A percentile compares a stretch with the other conserved stretches of the same genome.
phyloP scores from a whole-genome alignment of 1,284 basidiomycete genomes.

The Porogramme epimiltina region DNA sequence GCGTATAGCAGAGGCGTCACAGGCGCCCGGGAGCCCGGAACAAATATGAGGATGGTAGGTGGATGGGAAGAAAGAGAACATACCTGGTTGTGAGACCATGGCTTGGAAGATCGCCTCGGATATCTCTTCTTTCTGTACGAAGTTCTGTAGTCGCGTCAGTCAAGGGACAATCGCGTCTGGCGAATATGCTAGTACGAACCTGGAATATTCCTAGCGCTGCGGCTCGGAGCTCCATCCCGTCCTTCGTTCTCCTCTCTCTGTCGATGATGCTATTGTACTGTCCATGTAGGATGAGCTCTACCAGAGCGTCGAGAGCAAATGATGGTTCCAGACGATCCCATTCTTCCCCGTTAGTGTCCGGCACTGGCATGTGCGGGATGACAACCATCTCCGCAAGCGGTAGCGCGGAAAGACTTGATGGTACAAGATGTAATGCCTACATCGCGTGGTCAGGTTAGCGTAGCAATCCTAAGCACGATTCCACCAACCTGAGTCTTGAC shows the following conservation, averaged over 20 bases:
- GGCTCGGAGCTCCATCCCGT: conserved; percentile 64
- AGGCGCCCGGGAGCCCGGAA: conserved; percentile 42
- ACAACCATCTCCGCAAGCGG: conserved; percentile 63
- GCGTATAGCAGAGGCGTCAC: conserved; percentile 69
- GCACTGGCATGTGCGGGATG: conserved; percentile 83
- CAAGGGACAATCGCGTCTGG: no score
- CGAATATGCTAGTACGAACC: no score
- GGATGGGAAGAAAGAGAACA: conserved; percentile 7
- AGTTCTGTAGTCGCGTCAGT: no score
- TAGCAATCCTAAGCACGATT: no score
- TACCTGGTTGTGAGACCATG: conserved; percentile 62
- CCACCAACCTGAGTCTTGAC: conserved; percentile 92
- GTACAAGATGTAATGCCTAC: conserved; percentile 71
- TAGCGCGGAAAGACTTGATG: conserved; percentile 54
- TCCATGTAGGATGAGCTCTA: conserved; percentile 76
- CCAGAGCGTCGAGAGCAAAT: conserved; percentile 74
- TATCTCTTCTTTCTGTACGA: conserved; percentile 70
- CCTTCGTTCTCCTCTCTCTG: conserved; percentile 53
- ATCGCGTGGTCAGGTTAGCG: no score
- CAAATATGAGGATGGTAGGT: conserved; percentile 1
- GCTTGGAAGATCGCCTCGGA: conserved; percentile 64
- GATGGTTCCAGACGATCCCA: conserved; percentile 81
- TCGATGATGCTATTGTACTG: conserved; percentile 71
- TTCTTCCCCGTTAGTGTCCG: conserved; percentile 84
- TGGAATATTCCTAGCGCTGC: conserved; percentile 73